Conservation (phyloP, 176 grass and related monocot species). For the Eleusine coracana region DNA sequence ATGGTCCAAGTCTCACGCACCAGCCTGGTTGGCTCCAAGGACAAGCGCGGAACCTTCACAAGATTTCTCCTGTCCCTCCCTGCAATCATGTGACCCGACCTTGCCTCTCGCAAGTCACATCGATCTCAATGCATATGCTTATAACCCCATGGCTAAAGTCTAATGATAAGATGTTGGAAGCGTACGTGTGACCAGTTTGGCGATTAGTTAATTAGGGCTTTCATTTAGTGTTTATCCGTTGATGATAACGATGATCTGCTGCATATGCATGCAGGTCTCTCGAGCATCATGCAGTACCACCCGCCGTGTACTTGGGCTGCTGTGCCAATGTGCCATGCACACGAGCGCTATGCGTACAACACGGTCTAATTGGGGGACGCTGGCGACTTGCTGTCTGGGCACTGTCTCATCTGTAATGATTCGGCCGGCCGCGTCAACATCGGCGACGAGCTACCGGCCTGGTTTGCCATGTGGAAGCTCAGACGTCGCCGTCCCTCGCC, state of each 20-base stretch:
- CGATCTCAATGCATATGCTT: background rate
- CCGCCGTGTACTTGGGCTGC: conserved; percentile 23
- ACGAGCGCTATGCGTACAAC: background rate
- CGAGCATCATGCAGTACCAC: background rate
- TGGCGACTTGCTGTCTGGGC: conserved; percentile 27
- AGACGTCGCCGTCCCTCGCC: conserved; percentile 50
- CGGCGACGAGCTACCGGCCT: conserved; percentile 45
- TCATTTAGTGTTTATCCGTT: background rate
- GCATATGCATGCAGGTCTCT: background rate
- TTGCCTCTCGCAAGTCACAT: conserved; percentile 23
- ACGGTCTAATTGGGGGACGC: background rate
- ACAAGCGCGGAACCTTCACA: conserved; percentile 48
- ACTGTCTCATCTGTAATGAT: conserved; percentile 43
- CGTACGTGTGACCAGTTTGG: conserved; percentile 11
- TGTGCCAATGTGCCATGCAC: background rate
- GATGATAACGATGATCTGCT: background rate
- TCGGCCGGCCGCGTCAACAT: conserved; percentile 32
- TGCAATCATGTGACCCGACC: conserved; percentile 30
- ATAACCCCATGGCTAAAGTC: background rate
- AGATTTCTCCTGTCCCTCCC: conserved; percentile 15
- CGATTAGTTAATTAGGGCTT: background rate
- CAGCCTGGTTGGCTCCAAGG: conserved; percentile 41
- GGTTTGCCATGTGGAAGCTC: conserved; percentile 61
- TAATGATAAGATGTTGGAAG: background rate
- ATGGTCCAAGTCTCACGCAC: conserved; percentile 35